A percentile compares a stretch with the other conserved stretches of the same genome.
Conservation (phyloP, 2,329 filamentous ascomycete genomes). For the Trichoderma aggressivum region DNA sequence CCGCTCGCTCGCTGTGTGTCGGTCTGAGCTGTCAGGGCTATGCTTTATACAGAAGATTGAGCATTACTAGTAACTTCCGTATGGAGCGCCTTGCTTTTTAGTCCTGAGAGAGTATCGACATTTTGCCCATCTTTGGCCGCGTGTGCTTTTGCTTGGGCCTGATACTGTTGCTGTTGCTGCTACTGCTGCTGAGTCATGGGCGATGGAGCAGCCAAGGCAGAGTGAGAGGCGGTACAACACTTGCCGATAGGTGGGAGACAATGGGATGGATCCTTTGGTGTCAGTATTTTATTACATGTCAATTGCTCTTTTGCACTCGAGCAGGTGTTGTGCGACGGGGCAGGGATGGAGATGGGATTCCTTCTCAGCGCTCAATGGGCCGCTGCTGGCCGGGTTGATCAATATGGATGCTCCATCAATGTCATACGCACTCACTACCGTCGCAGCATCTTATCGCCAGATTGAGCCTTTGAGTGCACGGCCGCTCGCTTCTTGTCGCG, state of each 20-base stretch:
- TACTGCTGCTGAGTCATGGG: not conserved
- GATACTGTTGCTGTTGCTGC: no score
- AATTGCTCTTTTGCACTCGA: not conserved
- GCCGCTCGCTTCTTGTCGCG: not conserved
- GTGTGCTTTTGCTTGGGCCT: no score
- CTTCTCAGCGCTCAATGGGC: not conserved
- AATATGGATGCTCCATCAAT: no score
- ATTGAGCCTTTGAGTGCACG: not conserved
- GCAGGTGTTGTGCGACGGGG: not conserved
- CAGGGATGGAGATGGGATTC: not conserved
- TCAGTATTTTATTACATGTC: not conserved
- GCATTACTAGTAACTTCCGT: not conserved
- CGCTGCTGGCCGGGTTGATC: not conserved
- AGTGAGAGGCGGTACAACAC: not conserved
- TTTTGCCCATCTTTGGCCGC: not conserved
- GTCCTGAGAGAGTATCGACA: not conserved
- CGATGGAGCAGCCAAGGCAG: not conserved
- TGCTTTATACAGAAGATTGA: not conserved
- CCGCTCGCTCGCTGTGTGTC: not conserved
- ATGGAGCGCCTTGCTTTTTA: not conserved
- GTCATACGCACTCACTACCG: not conserved
- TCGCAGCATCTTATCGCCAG: not conserved
- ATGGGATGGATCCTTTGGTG: not conserved
- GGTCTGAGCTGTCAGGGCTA: slow-evolving; percentile 11
- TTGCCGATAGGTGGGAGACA: not conserved